Evolutionary conservation across 208 protist genomes (phyloP), one percentile per base, ranked within the genome.

Genomic region (Acanthamoeba sp.): DNA sequence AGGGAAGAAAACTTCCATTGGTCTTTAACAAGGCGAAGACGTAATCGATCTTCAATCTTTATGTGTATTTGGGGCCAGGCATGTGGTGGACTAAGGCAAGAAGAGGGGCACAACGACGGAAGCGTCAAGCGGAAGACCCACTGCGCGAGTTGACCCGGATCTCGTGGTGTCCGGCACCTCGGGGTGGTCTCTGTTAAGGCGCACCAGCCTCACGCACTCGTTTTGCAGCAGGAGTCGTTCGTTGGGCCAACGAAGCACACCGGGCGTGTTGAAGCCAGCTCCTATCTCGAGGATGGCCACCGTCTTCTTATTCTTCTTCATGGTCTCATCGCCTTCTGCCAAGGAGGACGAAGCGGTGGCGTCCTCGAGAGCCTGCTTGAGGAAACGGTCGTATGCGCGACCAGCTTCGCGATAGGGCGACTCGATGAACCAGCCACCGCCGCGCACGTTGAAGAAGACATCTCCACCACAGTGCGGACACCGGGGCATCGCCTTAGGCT

Each of bases 231-330:
- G 16, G n/a, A 80, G 69, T 10, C 32, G 32, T 27, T 80, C 69
- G 32, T 80, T 80, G 34, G 69, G 69, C 69, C 69, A 80, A 12
- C 69, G 69, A 9, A 80, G 38, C 29, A 80, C 69, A 36, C 69
- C 69, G 5, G 69, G 69, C 18, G 69, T 80, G 69, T 80, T 80
- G 36, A 80, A 80, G 5, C 69, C 69, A 20, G 69, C 69, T 27
- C 69, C 69, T 1, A 80, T 80, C 69, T 80, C 69, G 18, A 80
- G 69, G 6, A 80, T 80, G 36, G 36, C 24, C 12, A 80, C 18
- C 36, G 69, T 80, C 16, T 45, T 29, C 12, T 9, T 9, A 5
- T 48, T 45, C 55, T 80, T 29, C 69, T 27, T 80, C 38, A n/a
- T n/a, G n/a, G n/a, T n/a, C 12, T 42, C 32, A 1, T 38, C 34